Conservation (phyloP, 1,139 yeast species). For the Geotrichum histeridarum region DNA sequence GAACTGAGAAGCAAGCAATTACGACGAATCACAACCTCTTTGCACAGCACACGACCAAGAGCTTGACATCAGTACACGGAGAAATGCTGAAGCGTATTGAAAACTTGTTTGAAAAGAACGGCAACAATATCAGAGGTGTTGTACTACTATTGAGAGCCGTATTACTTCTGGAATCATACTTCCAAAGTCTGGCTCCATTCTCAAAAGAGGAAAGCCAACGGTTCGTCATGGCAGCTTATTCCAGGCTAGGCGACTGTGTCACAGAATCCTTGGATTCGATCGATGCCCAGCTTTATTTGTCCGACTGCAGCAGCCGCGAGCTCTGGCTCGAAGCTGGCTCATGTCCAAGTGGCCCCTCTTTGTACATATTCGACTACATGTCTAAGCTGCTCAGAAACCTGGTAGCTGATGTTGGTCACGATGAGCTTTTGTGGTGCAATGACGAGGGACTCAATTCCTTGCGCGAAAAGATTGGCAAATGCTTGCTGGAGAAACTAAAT, state of each 20-base stretch:
- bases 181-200: background rate
- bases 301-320: background rate
- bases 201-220: background rate
- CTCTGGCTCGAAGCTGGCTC: conserved; percentile 2
- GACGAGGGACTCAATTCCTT: conserved; percentile 14
- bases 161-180: conserved; percentile 12
- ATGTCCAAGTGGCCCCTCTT: conserved; percentile 14
- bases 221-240: conserved; percentile 3
- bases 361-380: conserved; percentile 11
- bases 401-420: conserved; percentile 22
- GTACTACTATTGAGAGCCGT: conserved; percentile 15
- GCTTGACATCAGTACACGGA: conserved; percentile 13
- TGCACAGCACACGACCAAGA: conserved; percentile 6
- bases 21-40: conserved; percentile 8
- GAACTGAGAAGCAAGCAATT: conserved; percentile 11
- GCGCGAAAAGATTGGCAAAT: conserved; percentile 12
- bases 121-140: background rate
- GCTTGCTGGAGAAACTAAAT: conserved; percentile 5
- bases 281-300: background rate
- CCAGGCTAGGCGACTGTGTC: conserved; percentile 15
- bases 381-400: conserved; percentile 9
- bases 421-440: conserved; percentile 22
- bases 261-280: background rate
- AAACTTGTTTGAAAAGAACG: conserved; percentile 8
- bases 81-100: conserved; percentile 13